Percentiles rank a stretch among this genome's conserved stretches.
phyloP scores from a whole-genome alignment of 1,284 basidiomycete species.

The Puccinia horiana region DNA sequence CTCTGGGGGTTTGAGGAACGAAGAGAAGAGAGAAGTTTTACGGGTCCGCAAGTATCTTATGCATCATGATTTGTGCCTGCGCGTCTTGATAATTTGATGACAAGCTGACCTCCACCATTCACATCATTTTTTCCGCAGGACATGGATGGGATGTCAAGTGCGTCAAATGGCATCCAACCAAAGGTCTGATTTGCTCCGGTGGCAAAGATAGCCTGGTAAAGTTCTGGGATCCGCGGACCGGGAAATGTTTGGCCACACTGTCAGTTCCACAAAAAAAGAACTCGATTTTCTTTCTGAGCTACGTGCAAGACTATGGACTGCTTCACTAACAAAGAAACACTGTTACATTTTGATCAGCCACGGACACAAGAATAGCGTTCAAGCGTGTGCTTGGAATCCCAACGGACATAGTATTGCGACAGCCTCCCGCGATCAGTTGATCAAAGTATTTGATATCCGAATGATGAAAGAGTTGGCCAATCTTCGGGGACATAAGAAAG shows the following conservation, averaged over 20 bases:
- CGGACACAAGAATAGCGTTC: constrained; percentile 95
- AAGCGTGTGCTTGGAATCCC: constrained; percentile 86
- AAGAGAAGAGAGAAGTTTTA: constrained; percentile 79
- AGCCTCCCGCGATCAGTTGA: constrained; percentile 87
- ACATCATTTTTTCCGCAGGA: constrained; percentile 61
- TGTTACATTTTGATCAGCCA: constrained; percentile 65
- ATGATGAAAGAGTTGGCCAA: constrained; percentile 92
- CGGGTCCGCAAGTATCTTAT: constrained; percentile 64
- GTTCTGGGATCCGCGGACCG: constrained; percentile 95
- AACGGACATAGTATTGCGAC: constrained; percentile 91
- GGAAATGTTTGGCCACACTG: constrained; percentile 81
- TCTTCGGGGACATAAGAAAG: constrained; percentile 92
- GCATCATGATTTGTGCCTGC: background rate
- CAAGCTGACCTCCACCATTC: background rate
- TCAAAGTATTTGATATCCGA: constrained; percentile 95
- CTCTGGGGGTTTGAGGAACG: constrained; percentile 95
- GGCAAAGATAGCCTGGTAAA: constrained; percentile 98
- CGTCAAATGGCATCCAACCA: constrained; percentile 96
- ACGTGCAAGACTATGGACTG: background rate
- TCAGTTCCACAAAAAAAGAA: constrained; percentile 60
- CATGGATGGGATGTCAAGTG: constrained; percentile 99
- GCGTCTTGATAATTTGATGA: background rate
- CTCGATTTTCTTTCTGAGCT: background rate
- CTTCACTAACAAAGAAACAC: background rate
- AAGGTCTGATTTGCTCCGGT: constrained; percentile 88